These are phyloP conservation scores for Pseudofabraea citricarpa DNA, from an alignment of 2,329 filamentous ascomycete genomes.

Conservation along the genomic window DNA sequence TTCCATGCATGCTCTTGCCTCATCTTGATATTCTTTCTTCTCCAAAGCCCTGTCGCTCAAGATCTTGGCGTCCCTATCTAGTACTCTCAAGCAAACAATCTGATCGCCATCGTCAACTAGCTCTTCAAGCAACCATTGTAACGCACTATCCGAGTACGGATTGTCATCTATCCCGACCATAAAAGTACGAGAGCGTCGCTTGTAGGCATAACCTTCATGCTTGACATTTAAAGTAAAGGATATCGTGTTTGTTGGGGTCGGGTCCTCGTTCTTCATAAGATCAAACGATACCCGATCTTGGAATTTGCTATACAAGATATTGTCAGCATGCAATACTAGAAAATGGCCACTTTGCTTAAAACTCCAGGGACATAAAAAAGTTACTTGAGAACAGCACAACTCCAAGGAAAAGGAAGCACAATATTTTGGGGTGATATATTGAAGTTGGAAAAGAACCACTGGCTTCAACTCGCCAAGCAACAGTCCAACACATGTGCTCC, in stretches of 20 bases:
- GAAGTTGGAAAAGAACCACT: too few species aligned
- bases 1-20: slow-evolving; percentile 60
- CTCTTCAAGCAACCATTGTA: slow-evolving; percentile 72
- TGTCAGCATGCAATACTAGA: not conserved
- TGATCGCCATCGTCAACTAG: slow-evolving; percentile 74
- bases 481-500: not conserved
- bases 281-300: slow-evolving; percentile 69
- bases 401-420: not conserved
- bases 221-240: slow-evolving; percentile 68
- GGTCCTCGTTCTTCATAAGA: slow-evolving; percentile 63
- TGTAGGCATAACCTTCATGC: slow-evolving; percentile 66
- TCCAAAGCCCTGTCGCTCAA: slow-evolving; percentile 55
- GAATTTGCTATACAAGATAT: slow-evolving; percentile 43
- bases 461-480: too few species aligned
- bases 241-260: slow-evolving; percentile 50
- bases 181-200: slow-evolving; percentile 64
- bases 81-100: slow-evolving; percentile 66
- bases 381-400: not conserved
- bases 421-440: not conserved
- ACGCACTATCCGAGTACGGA: slow-evolving; percentile 68
- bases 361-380: slow-evolving; percentile 3
- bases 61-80: slow-evolving; percentile 66
- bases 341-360: not conserved
- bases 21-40: slow-evolving; percentile 56
- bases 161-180: slow-evolving; percentile 70